Evolutionary conservation across 768 basidiomycete species (phyloP), one percentile per base, ranked within the genome.

Genomic region (Cytidiella melzeri): DNA sequence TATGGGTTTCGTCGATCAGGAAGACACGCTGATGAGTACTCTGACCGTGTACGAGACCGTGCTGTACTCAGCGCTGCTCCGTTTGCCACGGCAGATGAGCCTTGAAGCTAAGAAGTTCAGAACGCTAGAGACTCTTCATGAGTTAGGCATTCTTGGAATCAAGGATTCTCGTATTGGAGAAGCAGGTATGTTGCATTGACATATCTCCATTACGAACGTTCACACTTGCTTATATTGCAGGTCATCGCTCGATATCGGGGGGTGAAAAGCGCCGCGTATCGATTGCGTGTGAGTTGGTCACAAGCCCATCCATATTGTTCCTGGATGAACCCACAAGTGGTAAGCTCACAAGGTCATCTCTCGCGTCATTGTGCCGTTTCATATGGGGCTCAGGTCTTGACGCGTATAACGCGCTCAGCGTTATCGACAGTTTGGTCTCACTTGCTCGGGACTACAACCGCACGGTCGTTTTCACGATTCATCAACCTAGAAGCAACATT

Each of bases 21-120:
- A 98, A 66, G 96, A 99, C 65, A 96, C 92, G 9, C 69, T 99
- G 55, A 95, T 99, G 88, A 81, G 86, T 61, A 98, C 95, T 6
- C 71, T 98, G 68, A 99, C 95, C 3, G 96, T 98, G 19, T 98
- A 97, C 65, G 96, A 99, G 73, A 97, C 94, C 0, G 86, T 99
- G 15, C 65, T 98, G 46, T 96, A 96, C 62, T 93, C 90, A 45
- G 96, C 96, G 11, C 63, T 98, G 41, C 65, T 99, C 59, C 70
- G 96, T 55, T 66, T 99, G 23, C 96, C 96, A 12, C 70, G 93
- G 57, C 93, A 96, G 56, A 98, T 98, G 95, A 90, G 89, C 54
- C 73, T 84, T 44, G 87, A 86, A 67, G 93, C 93, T n/a, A 98
- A 99, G 77, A 85, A 88, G 67, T 91, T 84, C 57, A 73, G 95